Evolutionary conservation across 75 land plant genomes (phyloP).

Genomic region (Sequoiadendron giganteum): DNA sequence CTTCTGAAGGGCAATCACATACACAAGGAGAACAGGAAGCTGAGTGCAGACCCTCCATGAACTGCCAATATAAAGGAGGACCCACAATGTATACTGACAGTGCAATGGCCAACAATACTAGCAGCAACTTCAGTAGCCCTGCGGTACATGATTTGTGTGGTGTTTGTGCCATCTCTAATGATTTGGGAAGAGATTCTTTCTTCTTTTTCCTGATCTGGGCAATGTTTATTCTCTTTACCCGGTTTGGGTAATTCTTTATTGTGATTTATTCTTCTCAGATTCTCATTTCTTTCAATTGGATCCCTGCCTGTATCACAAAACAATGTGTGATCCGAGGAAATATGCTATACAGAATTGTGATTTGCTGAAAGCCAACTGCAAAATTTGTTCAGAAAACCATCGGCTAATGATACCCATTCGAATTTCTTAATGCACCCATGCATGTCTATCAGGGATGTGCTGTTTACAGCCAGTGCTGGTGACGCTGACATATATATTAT

Average conservation of each 20-base stretch:
- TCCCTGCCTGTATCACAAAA: not conserved
- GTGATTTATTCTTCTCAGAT: not conserved
- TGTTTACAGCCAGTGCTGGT: not conserved
- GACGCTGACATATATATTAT: not conserved
- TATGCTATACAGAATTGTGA: not conserved
- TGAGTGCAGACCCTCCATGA: slow-evolving; percentile 10
- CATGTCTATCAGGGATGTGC: not conserved
- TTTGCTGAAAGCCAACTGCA: not conserved
- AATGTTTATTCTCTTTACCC: not conserved
- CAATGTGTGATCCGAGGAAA: not conserved
- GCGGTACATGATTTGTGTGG: slow-evolving; percentile 3
- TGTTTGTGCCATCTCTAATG: slow-evolving; percentile 15
- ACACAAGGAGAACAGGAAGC: slow-evolving; percentile 15
- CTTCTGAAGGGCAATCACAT: slow-evolving; percentile 17
- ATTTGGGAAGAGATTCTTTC: not conserved
- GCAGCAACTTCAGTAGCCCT: not conserved
- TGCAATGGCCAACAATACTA: slow-evolving; percentile 13
- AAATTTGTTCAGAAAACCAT: not conserved
- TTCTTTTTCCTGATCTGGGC: not conserved
- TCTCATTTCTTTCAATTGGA: not conserved
- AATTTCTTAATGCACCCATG: not conserved
- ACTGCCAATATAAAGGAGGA: slow-evolving; percentile 22
- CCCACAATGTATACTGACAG: slow-evolving; percentile 16
- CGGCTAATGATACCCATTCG: not conserved
- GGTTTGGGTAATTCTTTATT: not conserved